Evolutionary conservation across 768 basidiomycete species (phyloP), one percentile per base, ranked within the genome.

Genomic region (Infundibulicybe gibba): DNA sequence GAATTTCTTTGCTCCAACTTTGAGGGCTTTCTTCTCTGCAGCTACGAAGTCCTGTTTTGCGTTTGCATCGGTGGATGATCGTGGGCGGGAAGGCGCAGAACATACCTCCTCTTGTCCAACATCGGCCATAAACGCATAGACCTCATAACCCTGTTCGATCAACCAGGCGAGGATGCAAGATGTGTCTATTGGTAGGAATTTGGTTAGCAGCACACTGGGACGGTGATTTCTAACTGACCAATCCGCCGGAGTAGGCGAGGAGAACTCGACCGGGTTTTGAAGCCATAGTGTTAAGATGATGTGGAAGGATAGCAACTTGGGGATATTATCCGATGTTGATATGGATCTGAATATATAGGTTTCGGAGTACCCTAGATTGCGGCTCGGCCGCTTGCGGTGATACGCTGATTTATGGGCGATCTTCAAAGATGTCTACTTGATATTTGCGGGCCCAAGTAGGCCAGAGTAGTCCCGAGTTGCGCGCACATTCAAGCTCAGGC

Each of bases 81-180:
- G 11, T 35, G 6, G 20, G 13, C 40, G 44, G 10, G 12, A 12
- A 32, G 19, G 37, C 20, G 13, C 40, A 4, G 31, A 21, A 53
- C 68, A 25, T 44, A 83, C 90, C 75, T 93, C 90, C 66, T 93
- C 90, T 58, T 93, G 90, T 11, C 90, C 92, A 47, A 95, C 87
- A 70, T 94, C 90, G 11, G 92, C 91, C 90, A 95, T 94, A 80
- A 94, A 98, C 17, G 94, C 92, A 56, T 87, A 83, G 53, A 97
- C 95, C 62, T 98, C 90, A 70, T 98, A 99, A 48, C 92, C 94
- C 65, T 97, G 78, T 65, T 99, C 97, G 67, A 98, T 93, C 69
- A 99, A 76, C 95, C 95, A 99, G 44, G 92, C 92, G 58, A 98
- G 86, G 72, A 99, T 99, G 71, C 95, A 98, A 32, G 95, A 97